Evolutionary conservation across 169 alveolate species (phyloP), one percentile per base, ranked within the genome.

Genomic region (Cryptosporidium felis): DNA sequence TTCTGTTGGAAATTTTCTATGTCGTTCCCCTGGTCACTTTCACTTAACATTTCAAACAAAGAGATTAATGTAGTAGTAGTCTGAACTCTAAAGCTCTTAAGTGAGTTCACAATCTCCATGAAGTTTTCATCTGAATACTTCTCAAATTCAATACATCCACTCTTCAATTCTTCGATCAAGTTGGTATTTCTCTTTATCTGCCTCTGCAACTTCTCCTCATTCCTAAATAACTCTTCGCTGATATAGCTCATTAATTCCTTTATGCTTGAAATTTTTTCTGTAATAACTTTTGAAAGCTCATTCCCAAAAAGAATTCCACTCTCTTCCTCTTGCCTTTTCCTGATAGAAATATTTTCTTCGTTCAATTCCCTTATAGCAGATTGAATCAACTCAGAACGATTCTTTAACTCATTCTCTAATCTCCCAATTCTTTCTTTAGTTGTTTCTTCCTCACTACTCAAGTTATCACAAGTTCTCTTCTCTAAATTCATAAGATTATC

Each of bases 301-400:
- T 38, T 36, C 10, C 41, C 65, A 74, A 53, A 49, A 12, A 53
- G 12, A 18, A 12, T 32, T 18, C 53, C 45, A 34, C 56, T 38
- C 41, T 74, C 67, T 8, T 47, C 49, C 38, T 47, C 67, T 36
- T 32, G 59, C 21, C 16, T 49, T 74, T 74, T 41, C 26, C 46
- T 74, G 23, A 53, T 32, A 32, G 26, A 14, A 23, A 49, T 16
- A 40, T 10, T 53, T 38, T 74, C 74, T 16, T 53, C 12, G 40
- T 74, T 74, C 40, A 74, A 18, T 26, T 74, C 85, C 40, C 41
- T 74, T 21, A 74, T 74, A 16, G 85, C 85, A 4, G 47, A 34
- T 34, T 74, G 46, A 5, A 74, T 53, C 32, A 74, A 36, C n/a
- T 74, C 85, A 14, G 85, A 53, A 34, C 85, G 63, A n/a, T 12